Conservation (phyloP, 148 eudicot genomes). For the Heliosperma pusillum region DNA sequence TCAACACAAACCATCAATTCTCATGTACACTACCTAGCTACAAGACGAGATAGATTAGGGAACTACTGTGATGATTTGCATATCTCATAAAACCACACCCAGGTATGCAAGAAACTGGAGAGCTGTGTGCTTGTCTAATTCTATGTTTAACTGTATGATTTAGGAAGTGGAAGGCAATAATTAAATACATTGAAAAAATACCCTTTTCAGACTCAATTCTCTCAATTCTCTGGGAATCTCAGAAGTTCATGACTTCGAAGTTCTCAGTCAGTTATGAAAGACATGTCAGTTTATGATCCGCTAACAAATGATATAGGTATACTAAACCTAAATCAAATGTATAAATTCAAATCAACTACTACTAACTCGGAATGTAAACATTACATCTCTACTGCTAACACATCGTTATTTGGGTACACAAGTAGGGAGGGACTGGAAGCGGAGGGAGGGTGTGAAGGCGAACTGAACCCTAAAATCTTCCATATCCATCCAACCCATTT, state of each 20-base stretch:
- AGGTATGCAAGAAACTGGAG: not conserved
- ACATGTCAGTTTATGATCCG: not conserved
- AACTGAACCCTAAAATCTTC: not conserved
- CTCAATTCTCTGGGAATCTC: not conserved
- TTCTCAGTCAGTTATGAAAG: not conserved
- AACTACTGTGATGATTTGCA: not conserved
- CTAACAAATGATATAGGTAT: not conserved
- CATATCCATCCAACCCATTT: not conserved
- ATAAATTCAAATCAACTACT: not conserved
- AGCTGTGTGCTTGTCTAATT: not conserved
- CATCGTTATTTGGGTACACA: not conserved
- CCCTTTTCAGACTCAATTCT: not conserved
- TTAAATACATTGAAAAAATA: not conserved
- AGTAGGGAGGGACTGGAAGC: not conserved
- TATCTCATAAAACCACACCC: not conserved
- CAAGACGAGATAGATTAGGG: not conserved
- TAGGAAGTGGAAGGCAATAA: not conserved
- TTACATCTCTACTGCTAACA: not conserved
- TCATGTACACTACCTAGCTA: not conserved
- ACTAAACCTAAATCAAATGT: not conserved
- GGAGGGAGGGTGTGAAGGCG: not conserved
- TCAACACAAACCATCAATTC: too few relatives aligned
- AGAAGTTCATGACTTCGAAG: not conserved
- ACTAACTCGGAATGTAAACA: not conserved
- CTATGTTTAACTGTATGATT: not conserved